Percentiles rank a stretch among this genome's conserved stretches.
Evolutionary conservation across 2,329 filamentous ascomycete genomes (phyloP).

Genomic region (Venturiaceae sp.): DNA sequence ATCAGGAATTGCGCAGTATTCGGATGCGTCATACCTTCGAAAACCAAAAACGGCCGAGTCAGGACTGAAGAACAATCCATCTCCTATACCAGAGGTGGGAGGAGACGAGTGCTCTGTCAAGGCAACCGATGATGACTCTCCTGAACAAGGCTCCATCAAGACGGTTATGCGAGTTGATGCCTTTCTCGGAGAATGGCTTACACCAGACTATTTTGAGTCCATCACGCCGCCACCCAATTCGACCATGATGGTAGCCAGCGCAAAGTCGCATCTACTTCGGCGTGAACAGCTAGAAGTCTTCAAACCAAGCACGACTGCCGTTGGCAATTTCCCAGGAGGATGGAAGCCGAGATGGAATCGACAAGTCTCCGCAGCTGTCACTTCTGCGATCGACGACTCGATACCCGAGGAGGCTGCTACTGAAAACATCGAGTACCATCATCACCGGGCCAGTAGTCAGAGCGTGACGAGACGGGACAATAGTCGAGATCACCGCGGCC

Average conservation of each 20-base stretch:
- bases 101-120: not conserved
- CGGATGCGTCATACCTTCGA: conserved; percentile 17
- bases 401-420: not conserved
- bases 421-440: not conserved
- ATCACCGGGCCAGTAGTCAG: conserved; percentile 5
- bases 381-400: conserved; percentile 9
- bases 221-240: conserved; percentile 85
- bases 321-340: conserved; percentile 44
- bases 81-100: not conserved
- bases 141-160: conserved; percentile 24
- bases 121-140: not conserved
- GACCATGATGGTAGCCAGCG: conserved; percentile 75
- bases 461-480: not conserved
- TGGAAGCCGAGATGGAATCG: conserved; percentile 29
- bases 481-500: conserved; percentile 1
- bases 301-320: conserved; percentile 26
- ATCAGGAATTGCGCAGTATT: conserved; percentile 67
- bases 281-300: conserved; percentile 50
- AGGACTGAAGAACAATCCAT: conserved; percentile 12
- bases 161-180: conserved; percentile 73
- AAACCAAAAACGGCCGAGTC: conserved; percentile 13
- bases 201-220: conserved; percentile 83
- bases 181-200: conserved; percentile 92
- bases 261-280: conserved; percentile 77
- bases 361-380: conserved; percentile 12